Percentiles rank a stretch among this genome's conserved stretches.
Conservation (phyloP, 2,329 filamentous ascomycete genomes). For the Colletotrichum cuscutae region DNA sequence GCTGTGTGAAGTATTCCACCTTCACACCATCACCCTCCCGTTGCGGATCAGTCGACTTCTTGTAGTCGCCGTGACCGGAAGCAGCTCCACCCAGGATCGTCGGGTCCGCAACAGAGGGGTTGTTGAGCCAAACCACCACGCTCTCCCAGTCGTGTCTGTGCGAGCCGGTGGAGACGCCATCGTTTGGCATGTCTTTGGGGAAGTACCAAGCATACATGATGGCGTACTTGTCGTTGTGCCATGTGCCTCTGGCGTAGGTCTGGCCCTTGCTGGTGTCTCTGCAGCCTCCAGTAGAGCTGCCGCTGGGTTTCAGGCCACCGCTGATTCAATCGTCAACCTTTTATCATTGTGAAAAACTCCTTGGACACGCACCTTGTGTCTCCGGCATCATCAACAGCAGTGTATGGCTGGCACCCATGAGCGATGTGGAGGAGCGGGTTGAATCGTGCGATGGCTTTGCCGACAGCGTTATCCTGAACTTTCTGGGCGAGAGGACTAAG, state of each 20-base stretch:
- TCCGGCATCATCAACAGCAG: constrained; percentile 13
- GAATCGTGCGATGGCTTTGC: constrained; percentile 17
- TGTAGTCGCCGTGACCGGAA: constrained; percentile 50
- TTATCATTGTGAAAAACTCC: fast-evolving
- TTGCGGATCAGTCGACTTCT: constrained; percentile 37
- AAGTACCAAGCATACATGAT: constrained; percentile 59
- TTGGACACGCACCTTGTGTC: neutral
- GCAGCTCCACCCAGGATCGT: constrained; percentile 49
- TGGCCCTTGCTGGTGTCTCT: constrained; percentile 46
- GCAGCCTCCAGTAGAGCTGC: constrained; percentile 45
- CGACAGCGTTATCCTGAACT: constrained; percentile 7
- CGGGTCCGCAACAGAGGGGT: constrained; percentile 38
- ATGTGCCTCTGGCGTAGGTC: constrained; percentile 47
- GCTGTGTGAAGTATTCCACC: constrained; percentile 46
- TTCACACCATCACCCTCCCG: constrained; percentile 39
- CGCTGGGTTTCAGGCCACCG: constrained; percentile 47
- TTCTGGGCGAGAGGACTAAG: neutral
- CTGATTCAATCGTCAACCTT: constrained; percentile 34
- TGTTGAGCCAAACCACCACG: constrained; percentile 45
- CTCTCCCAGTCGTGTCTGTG: constrained; percentile 55
- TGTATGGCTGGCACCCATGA: constrained; percentile 21
- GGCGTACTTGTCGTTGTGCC: constrained; percentile 43
- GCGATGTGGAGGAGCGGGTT: constrained; percentile 28
- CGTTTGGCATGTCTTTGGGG: constrained; percentile 54
- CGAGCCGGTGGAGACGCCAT: constrained; percentile 41